Percentiles rank a stretch among this genome's conserved stretches.
phyloP scores from a whole-genome alignment of 768 basidiomycete species.

The Pleurotus tuber-regium region DNA sequence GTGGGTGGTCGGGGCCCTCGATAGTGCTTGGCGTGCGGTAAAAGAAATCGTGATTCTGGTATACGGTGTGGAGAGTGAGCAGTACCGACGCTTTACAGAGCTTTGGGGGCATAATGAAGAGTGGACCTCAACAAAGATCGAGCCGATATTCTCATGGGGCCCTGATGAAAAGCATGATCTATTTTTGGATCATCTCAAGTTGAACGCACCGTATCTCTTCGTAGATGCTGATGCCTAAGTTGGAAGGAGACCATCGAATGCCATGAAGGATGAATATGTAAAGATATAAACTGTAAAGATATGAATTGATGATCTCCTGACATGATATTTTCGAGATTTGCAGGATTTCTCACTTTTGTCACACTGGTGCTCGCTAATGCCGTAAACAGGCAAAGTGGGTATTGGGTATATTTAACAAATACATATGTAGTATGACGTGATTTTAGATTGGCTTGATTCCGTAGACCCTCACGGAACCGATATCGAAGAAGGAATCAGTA shows the following conservation, averaged over 20 bases:
- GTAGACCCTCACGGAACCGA: slow-evolving; percentile 54
- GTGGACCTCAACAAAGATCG: slow-evolving; percentile 18
- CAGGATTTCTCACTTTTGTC: too few relatives aligned
- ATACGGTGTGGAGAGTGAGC: neutral
- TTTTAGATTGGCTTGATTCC: neutral
- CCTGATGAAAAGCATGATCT: neutral
- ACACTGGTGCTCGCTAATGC: too few relatives aligned
- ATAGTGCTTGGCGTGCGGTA: slow-evolving; percentile 34
- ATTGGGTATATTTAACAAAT: too few relatives aligned
- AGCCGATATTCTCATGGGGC: neutral
- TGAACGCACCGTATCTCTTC: slow-evolving; percentile 3
- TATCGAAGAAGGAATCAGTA: slow-evolving; percentile 67
- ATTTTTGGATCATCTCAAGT: slow-evolving; percentile 4
- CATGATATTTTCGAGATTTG: too few relatives aligned
- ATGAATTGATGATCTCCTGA: too few relatives aligned
- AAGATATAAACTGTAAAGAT: too few relatives aligned
- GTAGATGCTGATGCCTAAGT: too few relatives aligned
- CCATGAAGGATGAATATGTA: too few relatives aligned
- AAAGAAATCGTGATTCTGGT: slow-evolving; percentile 13
- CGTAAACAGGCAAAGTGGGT: too few relatives aligned
- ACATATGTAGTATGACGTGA: too few relatives aligned
- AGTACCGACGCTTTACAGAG: slow-evolving; percentile 16
- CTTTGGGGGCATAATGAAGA: slow-evolving; percentile 30
- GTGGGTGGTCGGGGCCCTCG: slow-evolving; percentile 37
- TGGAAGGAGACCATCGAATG: too few relatives aligned